These are phyloP conservation scores for Knoxdaviesia capensis DNA, from an alignment of 2,329 filamentous ascomycete species.

Conservation along the genomic window DNA sequence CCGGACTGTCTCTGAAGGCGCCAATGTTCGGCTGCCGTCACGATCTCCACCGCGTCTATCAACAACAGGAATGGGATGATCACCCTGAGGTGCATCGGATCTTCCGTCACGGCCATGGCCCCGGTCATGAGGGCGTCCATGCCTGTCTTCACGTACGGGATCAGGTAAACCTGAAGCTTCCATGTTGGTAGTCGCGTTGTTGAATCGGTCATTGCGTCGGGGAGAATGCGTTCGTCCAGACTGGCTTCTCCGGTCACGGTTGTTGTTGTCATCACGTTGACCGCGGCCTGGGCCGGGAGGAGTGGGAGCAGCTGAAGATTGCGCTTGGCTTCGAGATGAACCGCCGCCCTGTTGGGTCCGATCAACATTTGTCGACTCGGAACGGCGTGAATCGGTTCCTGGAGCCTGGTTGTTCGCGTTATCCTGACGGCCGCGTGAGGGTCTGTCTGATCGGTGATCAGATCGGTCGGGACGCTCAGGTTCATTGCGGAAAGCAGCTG, in stretches of 20 bases:
- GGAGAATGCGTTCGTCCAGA: slow-evolving; percentile 26
- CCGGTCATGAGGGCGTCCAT: slow-evolving; percentile 19
- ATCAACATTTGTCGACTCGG: neutral
- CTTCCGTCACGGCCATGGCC: slow-evolving; percentile 11
- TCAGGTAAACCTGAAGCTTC: slow-evolving; percentile 14
- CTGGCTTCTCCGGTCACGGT: slow-evolving; percentile 7
- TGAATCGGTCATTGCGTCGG: slow-evolving; percentile 18
- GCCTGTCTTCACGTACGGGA: slow-evolving; percentile 23
- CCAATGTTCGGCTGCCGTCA: no score
- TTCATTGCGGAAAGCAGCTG: slow-evolving; percentile 20
- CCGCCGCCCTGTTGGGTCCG: no score
- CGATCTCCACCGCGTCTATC: no score
- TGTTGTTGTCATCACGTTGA: slow-evolving; percentile 2
- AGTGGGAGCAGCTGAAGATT: slow-evolving; percentile 1
- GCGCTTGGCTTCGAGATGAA: slow-evolving; percentile 1
- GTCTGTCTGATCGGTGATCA: slow-evolving; percentile 2
- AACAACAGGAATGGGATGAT: neutral
- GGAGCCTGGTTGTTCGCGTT: neutral
- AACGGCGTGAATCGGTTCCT: neutral
- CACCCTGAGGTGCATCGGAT: slow-evolving; percentile 1
- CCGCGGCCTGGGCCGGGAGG: slow-evolving; percentile 1
- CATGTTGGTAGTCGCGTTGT: slow-evolving; percentile 14
- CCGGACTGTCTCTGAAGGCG: no score
- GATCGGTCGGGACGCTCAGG: slow-evolving; percentile 2
- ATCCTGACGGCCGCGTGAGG: neutral